phyloP scores from a whole-genome alignment of 2,329 filamentous ascomycete species.

The Pseudogymnoascus verrucosus region DNA sequence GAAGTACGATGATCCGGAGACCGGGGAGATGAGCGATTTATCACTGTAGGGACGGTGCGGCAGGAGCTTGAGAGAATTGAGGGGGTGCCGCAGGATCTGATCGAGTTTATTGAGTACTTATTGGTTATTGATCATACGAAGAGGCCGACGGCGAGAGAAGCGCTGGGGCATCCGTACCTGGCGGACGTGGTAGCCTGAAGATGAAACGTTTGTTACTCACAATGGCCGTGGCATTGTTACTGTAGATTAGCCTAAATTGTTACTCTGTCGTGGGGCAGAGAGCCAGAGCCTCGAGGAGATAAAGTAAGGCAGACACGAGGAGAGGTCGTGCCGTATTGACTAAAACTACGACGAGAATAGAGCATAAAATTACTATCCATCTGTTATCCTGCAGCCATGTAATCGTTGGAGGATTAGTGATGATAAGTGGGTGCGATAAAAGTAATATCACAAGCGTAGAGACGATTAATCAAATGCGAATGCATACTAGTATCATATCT shows the following conservation, averaged over 20 bases:
- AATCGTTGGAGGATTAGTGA: too few relatives aligned
- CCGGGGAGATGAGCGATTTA: constrained; percentile 1
- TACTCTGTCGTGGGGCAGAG: too few relatives aligned
- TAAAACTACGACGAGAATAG: too few relatives aligned
- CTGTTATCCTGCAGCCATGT: too few relatives aligned
- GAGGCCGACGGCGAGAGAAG: constrained; percentile 14
- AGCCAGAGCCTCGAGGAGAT: too few relatives aligned
- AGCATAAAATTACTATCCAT: too few relatives aligned
- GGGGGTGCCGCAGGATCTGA: constrained; percentile 9
- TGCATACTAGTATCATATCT: too few relatives aligned
- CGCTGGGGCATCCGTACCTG: constrained; percentile 13
- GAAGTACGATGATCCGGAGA: constrained; percentile 1
- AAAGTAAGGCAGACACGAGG: too few relatives aligned
- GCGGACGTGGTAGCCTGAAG: neutral
- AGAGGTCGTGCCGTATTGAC: too few relatives aligned
- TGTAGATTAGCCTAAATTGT: neutral
- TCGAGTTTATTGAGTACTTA: constrained; percentile 15
- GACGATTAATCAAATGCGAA: too few relatives aligned
- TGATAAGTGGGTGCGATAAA: too few relatives aligned
- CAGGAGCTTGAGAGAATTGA: constrained; percentile 13
- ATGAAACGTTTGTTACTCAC: neutral
- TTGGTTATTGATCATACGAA: constrained; percentile 14
- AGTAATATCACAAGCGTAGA: too few relatives aligned
- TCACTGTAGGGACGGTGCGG: constrained; percentile 10
- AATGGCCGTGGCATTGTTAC: neutral